These are phyloP conservation scores for Syzygium jambos DNA, from an alignment of 345 rosid genomes.

Conservation along the genomic window DNA sequence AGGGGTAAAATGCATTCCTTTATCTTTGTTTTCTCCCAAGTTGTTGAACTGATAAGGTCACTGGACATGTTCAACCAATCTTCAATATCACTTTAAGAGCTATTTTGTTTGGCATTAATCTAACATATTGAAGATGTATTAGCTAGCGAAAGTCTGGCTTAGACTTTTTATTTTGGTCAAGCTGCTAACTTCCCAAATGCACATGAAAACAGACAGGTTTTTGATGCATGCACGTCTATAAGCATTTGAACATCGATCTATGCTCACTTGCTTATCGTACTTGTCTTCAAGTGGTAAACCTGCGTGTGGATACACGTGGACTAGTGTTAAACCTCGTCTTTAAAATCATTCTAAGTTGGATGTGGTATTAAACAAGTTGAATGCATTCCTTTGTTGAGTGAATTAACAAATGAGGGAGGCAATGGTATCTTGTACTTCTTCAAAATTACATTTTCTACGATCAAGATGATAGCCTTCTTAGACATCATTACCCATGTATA, in stretches of 20 bases:
- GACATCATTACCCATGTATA: neutral
- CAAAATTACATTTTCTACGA: neutral
- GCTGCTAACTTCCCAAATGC: neutral
- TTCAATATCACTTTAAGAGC: neutral
- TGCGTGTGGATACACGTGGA: neutral
- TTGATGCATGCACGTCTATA: neutral
- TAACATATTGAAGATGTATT: neutral
- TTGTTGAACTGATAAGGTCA: neutral
- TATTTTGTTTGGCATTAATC: neutral
- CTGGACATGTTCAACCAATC: neutral
- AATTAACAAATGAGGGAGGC: neutral
- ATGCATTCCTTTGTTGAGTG: neutral
- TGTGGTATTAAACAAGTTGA: neutral
- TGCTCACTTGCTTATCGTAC: neutral
- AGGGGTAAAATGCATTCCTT: neutral
- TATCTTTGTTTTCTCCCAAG: neutral
- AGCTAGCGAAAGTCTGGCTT: neutral
- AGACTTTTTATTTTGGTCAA: neutral
- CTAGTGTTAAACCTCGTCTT: neutral
- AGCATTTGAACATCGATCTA: neutral
- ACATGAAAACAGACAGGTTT: neutral
- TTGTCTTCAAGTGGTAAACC: neutral
- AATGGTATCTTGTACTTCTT: neutral
- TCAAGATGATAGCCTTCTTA: neutral
- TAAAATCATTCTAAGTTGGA: neutral